Evolutionary conservation across 257 asterid genomes (phyloP).

Genomic region (Osmanthus fragrans): DNA sequence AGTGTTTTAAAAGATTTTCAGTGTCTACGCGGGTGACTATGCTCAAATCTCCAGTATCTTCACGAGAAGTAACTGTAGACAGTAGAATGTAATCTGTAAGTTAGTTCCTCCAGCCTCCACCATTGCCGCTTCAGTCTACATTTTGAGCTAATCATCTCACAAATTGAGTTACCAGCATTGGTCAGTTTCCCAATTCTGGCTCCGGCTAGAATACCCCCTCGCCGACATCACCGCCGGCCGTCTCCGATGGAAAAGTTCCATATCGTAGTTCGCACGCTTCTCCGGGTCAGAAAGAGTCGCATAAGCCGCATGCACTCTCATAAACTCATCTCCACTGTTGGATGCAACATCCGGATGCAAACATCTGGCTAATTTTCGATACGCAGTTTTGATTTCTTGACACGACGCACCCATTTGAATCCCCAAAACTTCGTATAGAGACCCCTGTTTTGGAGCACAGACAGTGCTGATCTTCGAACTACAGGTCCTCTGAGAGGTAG

Average conservation of each 20-base stretch:
- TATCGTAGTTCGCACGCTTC: conserved; percentile 67
- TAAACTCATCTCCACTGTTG: conserved; percentile 38
- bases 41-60: too few species aligned
- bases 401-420: conserved; percentile 36
- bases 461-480: not conserved
- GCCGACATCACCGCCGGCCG: conserved; percentile 28
- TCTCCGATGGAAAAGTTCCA: conserved; percentile 35
- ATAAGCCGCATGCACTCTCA: conserved; percentile 77
- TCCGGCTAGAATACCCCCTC: conserved; percentile 25
- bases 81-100: not conserved
- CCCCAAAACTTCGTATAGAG: conserved; percentile 60
- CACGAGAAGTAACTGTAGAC: not conserved
- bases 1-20: not conserved
- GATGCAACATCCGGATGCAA: conserved; percentile 59
- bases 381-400: conserved; percentile 60
- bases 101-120: not conserved
- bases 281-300: conserved; percentile 76
- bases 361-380: conserved; percentile 51
- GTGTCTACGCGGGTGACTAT: not conserved
- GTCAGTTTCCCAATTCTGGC: conserved; percentile 84
- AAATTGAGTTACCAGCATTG: conserved; percentile 68
- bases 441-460: conserved; percentile 26
- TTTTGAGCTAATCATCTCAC: not conserved
- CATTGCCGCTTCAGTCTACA: not conserved
- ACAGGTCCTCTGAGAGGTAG: conserved; percentile 38